Percentiles rank a stretch among this genome's conserved stretches.
These are phyloP conservation scores for Chaetomium fimeti DNA, from an alignment of 495 filamentous ascomycete genomes.

Conservation along the genomic window DNA sequence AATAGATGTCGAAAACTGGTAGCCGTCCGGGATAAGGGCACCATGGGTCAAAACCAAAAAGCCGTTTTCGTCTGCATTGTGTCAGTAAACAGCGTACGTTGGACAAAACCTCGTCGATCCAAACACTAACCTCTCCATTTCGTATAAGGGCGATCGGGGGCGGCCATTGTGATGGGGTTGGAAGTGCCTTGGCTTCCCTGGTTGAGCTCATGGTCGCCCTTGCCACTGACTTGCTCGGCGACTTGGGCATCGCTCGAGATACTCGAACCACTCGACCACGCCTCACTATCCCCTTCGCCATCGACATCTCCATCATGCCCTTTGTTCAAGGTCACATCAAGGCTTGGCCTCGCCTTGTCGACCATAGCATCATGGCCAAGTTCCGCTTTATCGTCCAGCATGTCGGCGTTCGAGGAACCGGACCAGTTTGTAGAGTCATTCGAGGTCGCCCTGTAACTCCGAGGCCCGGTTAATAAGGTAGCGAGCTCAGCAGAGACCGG, in stretches of 20 bases:
- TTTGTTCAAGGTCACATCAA: not conserved
- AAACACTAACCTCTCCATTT: constrained; percentile 25
- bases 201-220: not conserved
- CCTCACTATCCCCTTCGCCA: not conserved
- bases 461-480: not conserved
- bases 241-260: not conserved
- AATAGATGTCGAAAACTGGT: constrained; percentile 14
- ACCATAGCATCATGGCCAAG: not conserved
- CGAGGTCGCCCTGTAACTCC: not conserved
- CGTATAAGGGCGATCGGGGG: constrained; percentile 30
- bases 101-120: not conserved
- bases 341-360: not conserved
- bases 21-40: constrained; percentile 29
- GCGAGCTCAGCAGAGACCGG: not conserved
- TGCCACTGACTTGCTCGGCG: not conserved
- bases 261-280: not conserved
- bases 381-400: no score
- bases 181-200: not conserved
- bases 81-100: not conserved
- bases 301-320: not conserved
- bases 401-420: not conserved
- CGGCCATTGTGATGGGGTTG: constrained; percentile 9
- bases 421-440: not conserved
- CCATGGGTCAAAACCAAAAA: not conserved
- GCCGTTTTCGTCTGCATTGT: constrained; percentile 14